phyloP scores from a whole-genome alignment of 257 asterid genomes.

The Euphrasia confusa region DNA sequence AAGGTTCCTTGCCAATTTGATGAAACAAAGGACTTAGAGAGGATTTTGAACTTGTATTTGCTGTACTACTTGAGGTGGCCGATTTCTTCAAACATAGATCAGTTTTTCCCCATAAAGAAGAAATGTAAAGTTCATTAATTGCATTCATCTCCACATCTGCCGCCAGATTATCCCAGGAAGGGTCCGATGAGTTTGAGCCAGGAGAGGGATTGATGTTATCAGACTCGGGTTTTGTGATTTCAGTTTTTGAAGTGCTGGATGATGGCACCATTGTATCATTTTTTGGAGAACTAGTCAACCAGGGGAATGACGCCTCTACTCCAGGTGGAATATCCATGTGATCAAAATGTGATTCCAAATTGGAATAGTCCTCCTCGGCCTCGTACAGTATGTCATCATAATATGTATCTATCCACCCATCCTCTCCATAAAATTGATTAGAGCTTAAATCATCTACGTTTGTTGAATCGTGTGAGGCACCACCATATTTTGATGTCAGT shows the following conservation, averaged over 20 bases:
- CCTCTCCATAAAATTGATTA: slow-evolving; percentile 41
- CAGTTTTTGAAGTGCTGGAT: slow-evolving; percentile 34
- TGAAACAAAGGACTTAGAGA: slow-evolving; percentile 17
- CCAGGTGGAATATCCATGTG: slow-evolving; percentile 78
- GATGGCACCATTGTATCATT: slow-evolving; percentile 29
- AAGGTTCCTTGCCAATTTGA: slow-evolving; percentile 19
- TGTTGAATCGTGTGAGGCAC: slow-evolving; percentile 29
- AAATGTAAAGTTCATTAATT: slow-evolving; percentile 19
- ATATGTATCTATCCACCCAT: slow-evolving; percentile 49
- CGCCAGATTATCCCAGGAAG: slow-evolving; percentile 26
- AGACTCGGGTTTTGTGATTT: slow-evolving; percentile 25
- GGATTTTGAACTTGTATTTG: slow-evolving; percentile 22
- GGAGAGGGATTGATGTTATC: slow-evolving; percentile 27
- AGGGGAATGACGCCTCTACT: slow-evolving; percentile 71
- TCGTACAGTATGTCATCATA: slow-evolving; percentile 46
- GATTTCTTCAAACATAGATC: slow-evolving; percentile 25
- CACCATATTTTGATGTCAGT: slow-evolving; percentile 27
- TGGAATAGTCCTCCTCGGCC: slow-evolving; percentile 37
- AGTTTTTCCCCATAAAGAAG: slow-evolving; percentile 27
- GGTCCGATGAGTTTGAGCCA: slow-evolving; percentile 23
- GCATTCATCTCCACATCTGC: slow-evolving; percentile 14
- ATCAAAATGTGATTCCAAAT: slow-evolving; percentile 61
- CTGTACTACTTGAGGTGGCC: slow-evolving; percentile 25
- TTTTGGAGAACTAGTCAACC: slow-evolving; percentile 38
- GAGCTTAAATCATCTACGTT: slow-evolving; percentile 42